Base-by-base conservation (phyloP, 139 green algal species). In the Chlamydomonas schloesseri region DNA sequence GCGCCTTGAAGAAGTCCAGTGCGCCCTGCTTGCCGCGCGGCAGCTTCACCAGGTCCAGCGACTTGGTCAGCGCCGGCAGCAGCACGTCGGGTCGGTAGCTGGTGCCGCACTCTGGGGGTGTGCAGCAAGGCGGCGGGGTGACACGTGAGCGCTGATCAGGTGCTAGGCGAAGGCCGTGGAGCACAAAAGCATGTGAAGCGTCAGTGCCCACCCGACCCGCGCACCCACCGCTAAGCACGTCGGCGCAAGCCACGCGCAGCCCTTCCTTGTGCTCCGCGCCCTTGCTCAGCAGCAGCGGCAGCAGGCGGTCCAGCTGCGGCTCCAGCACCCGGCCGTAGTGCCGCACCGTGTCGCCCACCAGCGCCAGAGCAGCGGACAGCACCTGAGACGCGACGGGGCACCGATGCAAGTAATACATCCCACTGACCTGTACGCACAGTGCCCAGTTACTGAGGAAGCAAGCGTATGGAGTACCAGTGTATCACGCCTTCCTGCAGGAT, bases 211-310 rank as follows among this genome's bases (percentile, higher is more conserved):
- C n/a, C n/a, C n/a, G n/a, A n/a, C n/a, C n/a, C n/a, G n/a, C n/a
- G n/a, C 42, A 50, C 82, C 2, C 33, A 91, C 88, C 81, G 31
- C 81, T 67, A 36, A 96, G 87, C 24, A 89, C 88, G 4, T 84
- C 87, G 28, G 67, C 73, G 26, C 87, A 90, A 53, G 83, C 57
- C 15, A 76, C 50, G 1, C 89, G 67, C 28, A 94, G 70, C 0
- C 47, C 67, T 71, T 95, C 94, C 87, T 96, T 96, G 34, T 73
- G 37, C 71, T 95, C 95, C 2, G 82, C 88, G 47, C 93, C 72
- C 53, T 91, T 83, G 15, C 87, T 62, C 42, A 96, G 93, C 71
- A 96, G 88, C 58, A 84, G 23, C 0, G 90, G 90, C 83, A 96
- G 79, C 67, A 96, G 71, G 18, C 88, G 81, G 67, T 97, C 94